These are phyloP conservation scores for Coemansia sp. DNA, from an alignment of 192 early-diverging fungal species.

Conservation along the genomic window DNA sequence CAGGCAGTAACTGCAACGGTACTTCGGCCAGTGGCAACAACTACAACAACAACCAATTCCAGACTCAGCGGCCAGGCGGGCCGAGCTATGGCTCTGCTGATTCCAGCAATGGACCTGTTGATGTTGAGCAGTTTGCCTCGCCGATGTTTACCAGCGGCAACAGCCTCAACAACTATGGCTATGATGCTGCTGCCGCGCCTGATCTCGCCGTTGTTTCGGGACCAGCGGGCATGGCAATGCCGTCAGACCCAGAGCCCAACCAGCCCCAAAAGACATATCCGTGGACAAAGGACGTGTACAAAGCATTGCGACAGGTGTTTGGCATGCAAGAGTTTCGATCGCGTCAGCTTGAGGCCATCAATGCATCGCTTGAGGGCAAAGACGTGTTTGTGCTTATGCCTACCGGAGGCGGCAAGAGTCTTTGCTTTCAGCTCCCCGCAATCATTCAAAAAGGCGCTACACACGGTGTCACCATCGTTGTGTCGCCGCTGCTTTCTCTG, in stretches of 20 bases:
- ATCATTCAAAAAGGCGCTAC: constrained; percentile 65
- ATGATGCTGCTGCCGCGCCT: not conserved
- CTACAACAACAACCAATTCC: not conserved
- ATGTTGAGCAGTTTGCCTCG: not conserved
- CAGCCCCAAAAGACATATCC: constrained; percentile 48
- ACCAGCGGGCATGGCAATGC: constrained; percentile 26
- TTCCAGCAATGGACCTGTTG: not conserved
- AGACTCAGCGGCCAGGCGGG: not conserved
- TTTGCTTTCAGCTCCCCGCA: constrained; percentile 94
- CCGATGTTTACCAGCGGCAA: not conserved
- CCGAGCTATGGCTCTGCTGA: not conserved
- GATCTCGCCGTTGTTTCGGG: not conserved
- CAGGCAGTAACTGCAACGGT: not conserved
- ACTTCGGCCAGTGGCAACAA: not conserved
- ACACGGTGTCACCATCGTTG: constrained; percentile 80
- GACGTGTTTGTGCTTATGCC: constrained; percentile 99
- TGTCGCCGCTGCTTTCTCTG: constrained; percentile 93
- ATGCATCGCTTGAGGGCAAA: constrained; percentile 76
- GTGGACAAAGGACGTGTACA: constrained; percentile 73
- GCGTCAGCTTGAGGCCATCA: constrained; percentile 89
- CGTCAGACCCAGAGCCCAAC: constrained; percentile 44
- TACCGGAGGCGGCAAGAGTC: constrained; percentile 93
- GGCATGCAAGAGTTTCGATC: constrained; percentile 74
- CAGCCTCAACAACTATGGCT: not conserved
- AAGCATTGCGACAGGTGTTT: constrained; percentile 70